Evolutionary conservation across 371 early-diverging fungal genomes (phyloP).

Genomic region (Mortierella sp.): DNA sequence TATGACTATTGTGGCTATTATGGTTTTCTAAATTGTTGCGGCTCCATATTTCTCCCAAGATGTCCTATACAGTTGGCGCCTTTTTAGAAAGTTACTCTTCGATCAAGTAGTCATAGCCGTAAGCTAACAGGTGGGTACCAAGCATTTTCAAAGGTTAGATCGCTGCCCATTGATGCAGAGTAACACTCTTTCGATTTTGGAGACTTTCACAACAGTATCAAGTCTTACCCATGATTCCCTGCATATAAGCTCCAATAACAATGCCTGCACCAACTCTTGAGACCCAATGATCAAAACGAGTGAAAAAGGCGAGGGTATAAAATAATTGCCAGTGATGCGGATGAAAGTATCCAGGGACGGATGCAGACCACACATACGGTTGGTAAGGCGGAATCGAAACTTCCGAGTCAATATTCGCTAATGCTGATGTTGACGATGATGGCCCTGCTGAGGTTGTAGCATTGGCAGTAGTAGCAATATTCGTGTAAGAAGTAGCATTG

Average conservation of each 20-base stretch:
- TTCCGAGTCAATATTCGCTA: constrained; percentile 8
- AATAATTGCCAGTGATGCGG: constrained; percentile 93
- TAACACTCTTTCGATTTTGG: too few relatives aligned
- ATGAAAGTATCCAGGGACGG: constrained; percentile 63
- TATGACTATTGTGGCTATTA: neutral
- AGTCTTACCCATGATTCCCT: constrained; percentile 69
- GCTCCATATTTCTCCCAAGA: too few relatives aligned
- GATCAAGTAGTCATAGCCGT: constrained; percentile 40
- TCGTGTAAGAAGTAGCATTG: neutral
- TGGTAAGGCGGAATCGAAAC: constrained; percentile 13
- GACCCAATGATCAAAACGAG: constrained; percentile 78
- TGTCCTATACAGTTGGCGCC: neutral
- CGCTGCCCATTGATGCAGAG: too few relatives aligned
- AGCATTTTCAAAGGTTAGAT: too few relatives aligned
- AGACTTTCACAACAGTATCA: neutral
- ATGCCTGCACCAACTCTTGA: constrained; percentile 84
- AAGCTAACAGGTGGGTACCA: constrained; percentile 10
- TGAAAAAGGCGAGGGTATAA: constrained; percentile 86
- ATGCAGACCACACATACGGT: constrained; percentile 35
- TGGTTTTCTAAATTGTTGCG: neutral
- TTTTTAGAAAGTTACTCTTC: constrained; percentile 20
- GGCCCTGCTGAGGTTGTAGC: neutral
- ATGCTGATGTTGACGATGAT: neutral
- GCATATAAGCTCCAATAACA: constrained; percentile 82
- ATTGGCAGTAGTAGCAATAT: neutral